Evolutionary conservation across 805 yeast genomes (phyloP).

Genomic region (Naumovozyma castellii): DNA sequence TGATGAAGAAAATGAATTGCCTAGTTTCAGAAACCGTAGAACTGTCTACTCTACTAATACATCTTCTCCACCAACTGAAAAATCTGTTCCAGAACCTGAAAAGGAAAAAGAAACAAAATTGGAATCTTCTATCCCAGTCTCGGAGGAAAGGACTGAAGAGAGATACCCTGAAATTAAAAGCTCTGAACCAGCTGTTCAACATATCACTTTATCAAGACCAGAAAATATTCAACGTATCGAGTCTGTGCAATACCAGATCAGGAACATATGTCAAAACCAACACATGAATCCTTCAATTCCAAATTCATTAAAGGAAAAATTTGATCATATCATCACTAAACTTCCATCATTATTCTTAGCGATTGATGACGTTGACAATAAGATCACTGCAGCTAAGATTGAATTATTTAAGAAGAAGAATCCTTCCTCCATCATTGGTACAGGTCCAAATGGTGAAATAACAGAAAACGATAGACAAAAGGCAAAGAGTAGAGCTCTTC

Average conservation of each 20-base stretch:
- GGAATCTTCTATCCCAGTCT: not conserved
- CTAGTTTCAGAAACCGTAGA: conserved; percentile 50
- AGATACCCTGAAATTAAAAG: not conserved
- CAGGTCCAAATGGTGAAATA: conserved; percentile 79
- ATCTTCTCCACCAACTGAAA: not conserved
- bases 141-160: not conserved
- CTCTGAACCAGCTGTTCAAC: not conserved
- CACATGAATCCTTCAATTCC: conserved; percentile 25
- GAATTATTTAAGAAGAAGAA: conserved; percentile 55
- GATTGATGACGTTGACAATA: conserved; percentile 55
- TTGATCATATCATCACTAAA: conserved; percentile 55
- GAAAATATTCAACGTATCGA: not conserved
- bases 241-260: not conserved
- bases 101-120: not conserved
- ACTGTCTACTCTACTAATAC: conserved; percentile 6
- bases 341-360: conserved; percentile 63
- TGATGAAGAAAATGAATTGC: conserved; percentile 62
- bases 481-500: conserved; percentile 67
- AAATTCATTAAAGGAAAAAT: conserved; percentile 41
- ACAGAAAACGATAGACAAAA: conserved; percentile 77
- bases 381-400: conserved; percentile 57
- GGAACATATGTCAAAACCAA: not conserved
- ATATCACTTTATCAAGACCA: not conserved
- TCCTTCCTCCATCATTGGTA: conserved; percentile 67
- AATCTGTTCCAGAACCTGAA: not conserved